Conservation (phyloP, 257 asterid species). For the Solanum ossicruentum region DNA sequence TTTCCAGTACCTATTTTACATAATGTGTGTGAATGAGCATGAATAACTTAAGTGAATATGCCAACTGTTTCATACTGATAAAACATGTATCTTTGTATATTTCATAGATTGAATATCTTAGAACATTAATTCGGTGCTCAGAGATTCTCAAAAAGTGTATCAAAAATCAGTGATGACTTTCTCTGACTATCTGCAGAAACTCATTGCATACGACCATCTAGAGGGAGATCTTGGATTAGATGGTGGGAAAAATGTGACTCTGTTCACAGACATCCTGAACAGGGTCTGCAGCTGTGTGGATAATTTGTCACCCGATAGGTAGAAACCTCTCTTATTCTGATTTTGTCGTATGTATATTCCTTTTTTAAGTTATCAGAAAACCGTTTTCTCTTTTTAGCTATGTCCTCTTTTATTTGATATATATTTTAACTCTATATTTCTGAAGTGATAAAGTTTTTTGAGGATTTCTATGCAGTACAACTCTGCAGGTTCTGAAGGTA, state of each 20-base stretch:
- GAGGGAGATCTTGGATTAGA: conserved; percentile 99
- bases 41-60: neutral
- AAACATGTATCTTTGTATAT: neutral
- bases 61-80: neutral
- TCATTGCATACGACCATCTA: conserved; percentile 84
- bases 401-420: neutral
- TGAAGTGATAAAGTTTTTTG: conserved; percentile 4
- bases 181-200: conserved; percentile 52
- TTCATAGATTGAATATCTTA: neutral
- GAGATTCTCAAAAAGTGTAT: neutral
- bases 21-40: neutral
- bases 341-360: neutral
- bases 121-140: neutral
- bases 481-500: conserved; percentile 96
- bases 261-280: conserved; percentile 69
- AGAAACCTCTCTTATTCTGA: neutral
- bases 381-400: neutral
- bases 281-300: conserved; percentile 87
- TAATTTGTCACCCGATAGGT: conserved; percentile 97
- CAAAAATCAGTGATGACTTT: neutral
- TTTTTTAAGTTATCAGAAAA: neutral
- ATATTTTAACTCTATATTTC: neutral
- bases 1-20: neutral
- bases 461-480: conserved; percentile 57
- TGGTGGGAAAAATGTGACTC: conserved; percentile 61